Evolutionary conservation across 2,329 filamentous ascomycete genomes (phyloP).

Genomic region (Clonostachys solani): DNA sequence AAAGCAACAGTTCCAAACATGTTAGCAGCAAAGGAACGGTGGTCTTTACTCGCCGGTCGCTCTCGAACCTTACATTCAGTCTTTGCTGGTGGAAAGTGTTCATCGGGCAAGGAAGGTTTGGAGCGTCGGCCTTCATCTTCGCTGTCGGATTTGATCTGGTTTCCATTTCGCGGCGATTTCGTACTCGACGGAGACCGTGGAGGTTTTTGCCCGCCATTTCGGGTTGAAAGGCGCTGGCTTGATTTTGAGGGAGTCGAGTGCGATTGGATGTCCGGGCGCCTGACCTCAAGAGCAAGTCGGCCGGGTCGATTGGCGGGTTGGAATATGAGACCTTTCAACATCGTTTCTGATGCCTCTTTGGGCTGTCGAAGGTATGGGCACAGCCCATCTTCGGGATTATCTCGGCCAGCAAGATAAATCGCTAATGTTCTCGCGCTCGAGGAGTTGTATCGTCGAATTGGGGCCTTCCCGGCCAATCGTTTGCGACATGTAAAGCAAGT

Average conservation of each 20-base stretch:
- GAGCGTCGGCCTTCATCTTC: no score
- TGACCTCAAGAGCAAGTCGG: no score
- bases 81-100: background rate
- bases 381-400: slow-evolving; percentile 67
- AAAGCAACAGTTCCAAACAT: slow-evolving; percentile 63
- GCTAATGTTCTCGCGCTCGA: slow-evolving; percentile 80
- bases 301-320: background rate
- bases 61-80: background rate
- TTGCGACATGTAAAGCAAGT: slow-evolving; percentile 79
- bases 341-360: slow-evolving; percentile 35
- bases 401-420: slow-evolving; percentile 74
- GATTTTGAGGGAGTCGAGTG: no score
- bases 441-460: slow-evolving; percentile 73
- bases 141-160: no score
- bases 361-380: slow-evolving; percentile 50
- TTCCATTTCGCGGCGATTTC: no score
- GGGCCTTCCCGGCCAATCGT: slow-evolving; percentile 60
- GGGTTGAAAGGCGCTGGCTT: no score
- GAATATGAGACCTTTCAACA: slow-evolving; percentile 41
- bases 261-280: no score
- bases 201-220: no score
- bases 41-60: slow-evolving; percentile 41
- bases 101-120: no score
- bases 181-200: no score
- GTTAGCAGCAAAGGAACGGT: slow-evolving; percentile 58